phyloP scores from a whole-genome alignment of 2,329 filamentous ascomycete genomes.

The Aciculosporium take region DNA sequence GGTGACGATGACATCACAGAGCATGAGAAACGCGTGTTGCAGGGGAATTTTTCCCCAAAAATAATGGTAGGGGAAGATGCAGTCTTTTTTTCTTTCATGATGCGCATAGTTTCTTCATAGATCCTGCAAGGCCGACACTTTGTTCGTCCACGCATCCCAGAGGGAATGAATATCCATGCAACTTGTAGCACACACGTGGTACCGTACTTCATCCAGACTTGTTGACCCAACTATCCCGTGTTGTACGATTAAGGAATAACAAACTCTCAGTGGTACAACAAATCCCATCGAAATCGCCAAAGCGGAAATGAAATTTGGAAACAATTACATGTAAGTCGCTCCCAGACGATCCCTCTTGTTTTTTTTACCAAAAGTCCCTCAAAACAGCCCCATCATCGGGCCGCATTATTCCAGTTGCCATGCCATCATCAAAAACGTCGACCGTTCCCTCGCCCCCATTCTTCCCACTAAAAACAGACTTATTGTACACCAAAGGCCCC shows the following conservation, averaged over 20 bases:
- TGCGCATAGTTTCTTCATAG: no score
- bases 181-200: background rate
- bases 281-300: constrained; percentile 14
- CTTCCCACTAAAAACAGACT: no score
- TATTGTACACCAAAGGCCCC: constrained; percentile 5
- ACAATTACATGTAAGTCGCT: constrained; percentile 8
- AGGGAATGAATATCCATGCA: background rate
- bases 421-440: background rate
- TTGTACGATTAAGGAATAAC: constrained; percentile 10
- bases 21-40: no score
- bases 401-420: background rate
- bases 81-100: background rate
- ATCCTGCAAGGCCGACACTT: no score
- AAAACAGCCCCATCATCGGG: background rate
- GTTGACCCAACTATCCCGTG: constrained; percentile 1
- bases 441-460: background rate
- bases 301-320: constrained; percentile 17
- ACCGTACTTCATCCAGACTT: background rate
- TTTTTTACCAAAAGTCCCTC: no score
- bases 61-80: no score
- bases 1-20: no score
- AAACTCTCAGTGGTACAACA: constrained; percentile 12
- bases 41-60: no score
- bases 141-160: no score
- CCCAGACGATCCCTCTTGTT: constrained; percentile 11